Percentiles rank a stretch among this genome's conserved stretches.
These are phyloP conservation scores for Calonectria montana DNA, from an alignment of 2,329 filamentous ascomycete genomes.

Conservation along the genomic window DNA sequence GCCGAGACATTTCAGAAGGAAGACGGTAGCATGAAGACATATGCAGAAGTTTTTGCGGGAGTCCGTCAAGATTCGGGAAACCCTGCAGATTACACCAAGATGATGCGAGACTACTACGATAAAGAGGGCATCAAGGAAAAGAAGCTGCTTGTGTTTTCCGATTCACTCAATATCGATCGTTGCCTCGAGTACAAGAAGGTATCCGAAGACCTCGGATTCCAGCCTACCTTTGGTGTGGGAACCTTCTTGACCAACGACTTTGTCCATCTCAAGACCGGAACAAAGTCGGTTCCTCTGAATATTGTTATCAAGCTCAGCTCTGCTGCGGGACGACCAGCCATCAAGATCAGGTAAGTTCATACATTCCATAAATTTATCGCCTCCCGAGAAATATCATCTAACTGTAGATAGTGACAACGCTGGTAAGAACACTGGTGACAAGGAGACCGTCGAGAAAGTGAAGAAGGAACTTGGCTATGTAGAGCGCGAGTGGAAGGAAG, in stretches of 20 bases:
- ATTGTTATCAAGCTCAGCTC: conserved; percentile 98
- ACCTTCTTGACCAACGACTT: conserved; percentile 98
- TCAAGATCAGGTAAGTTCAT: conserved; percentile 79
- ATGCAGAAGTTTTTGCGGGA: conserved; percentile 84
- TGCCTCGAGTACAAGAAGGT: conserved; percentile 91
- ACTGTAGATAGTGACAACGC: conserved; percentile 73
- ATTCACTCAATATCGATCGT: conserved; percentile 90
- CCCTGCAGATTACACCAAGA: conserved; percentile 80
- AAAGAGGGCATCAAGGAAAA: conserved; percentile 77
- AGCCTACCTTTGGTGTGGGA: conserved; percentile 91
- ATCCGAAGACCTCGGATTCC: conserved; percentile 83
- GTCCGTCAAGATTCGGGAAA: conserved; percentile 93
- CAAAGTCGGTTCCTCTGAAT: conserved; percentile 91
- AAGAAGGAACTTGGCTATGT: conserved; percentile 89
- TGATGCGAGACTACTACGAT: conserved; percentile 86
- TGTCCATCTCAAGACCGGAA: conserved; percentile 73
- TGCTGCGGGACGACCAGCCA: conserved; percentile 81
- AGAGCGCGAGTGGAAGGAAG: conserved; percentile 85
- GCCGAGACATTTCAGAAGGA: conserved; percentile 55
- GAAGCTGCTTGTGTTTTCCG: conserved; percentile 95
- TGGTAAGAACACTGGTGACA: conserved; percentile 94
- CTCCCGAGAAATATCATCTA: conserved; percentile 11
- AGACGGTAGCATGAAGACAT: conserved; percentile 66
- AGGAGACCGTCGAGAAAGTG: conserved; percentile 80
- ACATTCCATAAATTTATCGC: not conserved